These are phyloP conservation scores for Carex sylvatica DNA, from an alignment of 202 grass and related monocot genomes.

Conservation along the genomic window DNA sequence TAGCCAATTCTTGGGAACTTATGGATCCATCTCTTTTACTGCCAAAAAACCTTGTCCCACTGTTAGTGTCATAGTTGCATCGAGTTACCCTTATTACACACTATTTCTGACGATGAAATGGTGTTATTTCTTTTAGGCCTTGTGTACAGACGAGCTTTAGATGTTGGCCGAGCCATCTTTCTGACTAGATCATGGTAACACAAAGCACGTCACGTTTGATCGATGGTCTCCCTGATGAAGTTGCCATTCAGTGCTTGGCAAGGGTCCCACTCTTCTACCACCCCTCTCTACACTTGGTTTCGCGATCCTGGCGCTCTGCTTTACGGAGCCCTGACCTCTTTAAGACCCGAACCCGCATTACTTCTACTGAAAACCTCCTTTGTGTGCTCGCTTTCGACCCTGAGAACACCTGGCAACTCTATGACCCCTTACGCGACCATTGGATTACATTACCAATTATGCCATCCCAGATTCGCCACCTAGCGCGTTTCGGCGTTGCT, in stretches of 20 bases:
- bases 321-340: slow-evolving; percentile 45
- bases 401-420: slow-evolving; percentile 96
- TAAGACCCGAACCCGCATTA: slow-evolving; percentile 51
- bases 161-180: not conserved
- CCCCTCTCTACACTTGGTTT: slow-evolving; percentile 78
- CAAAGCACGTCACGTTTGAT: slow-evolving; percentile 53
- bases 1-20: not conserved
- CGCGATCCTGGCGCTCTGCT: slow-evolving; percentile 54
- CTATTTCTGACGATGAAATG: slow-evolving; percentile 2
- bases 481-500: slow-evolving; percentile 76
- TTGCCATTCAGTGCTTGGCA: slow-evolving; percentile 82
- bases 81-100: slow-evolving; percentile 2
- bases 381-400: slow-evolving; percentile 92
- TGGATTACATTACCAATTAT: slow-evolving; percentile 93
- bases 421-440: slow-evolving; percentile 75
- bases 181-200: slow-evolving; percentile 17
- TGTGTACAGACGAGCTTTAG: not conserved
- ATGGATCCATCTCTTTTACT: slow-evolving; percentile 21
- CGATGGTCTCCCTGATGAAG: slow-evolving; percentile 89
- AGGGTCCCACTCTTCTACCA: slow-evolving; percentile 78
- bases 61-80: slow-evolving; percentile 22
- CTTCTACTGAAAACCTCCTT: slow-evolving; percentile 62
- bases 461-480: slow-evolving; percentile 85
- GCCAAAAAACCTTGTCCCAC: not conserved
- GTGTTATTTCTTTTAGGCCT: not conserved